phyloP scores from a whole-genome alignment of 352 stramenopile species.

The Pythium sukuiense region DNA sequence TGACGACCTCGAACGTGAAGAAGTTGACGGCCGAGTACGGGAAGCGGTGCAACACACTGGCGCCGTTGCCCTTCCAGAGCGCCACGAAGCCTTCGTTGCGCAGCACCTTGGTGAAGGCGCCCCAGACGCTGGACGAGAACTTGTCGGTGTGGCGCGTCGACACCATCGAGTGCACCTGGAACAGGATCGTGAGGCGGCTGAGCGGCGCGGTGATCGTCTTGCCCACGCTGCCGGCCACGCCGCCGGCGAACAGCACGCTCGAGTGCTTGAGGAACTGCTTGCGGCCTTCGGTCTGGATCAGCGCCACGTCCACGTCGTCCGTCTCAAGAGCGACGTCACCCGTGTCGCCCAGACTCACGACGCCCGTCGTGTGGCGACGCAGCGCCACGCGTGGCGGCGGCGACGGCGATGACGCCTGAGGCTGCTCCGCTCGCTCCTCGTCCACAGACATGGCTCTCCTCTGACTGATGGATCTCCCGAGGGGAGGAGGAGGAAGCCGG shows the following conservation, averaged over 20 bases:
- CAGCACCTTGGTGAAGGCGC: constrained; percentile 90
- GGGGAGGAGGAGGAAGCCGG: not conserved
- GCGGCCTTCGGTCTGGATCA: constrained; percentile 64
- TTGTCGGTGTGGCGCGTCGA: constrained; percentile 83
- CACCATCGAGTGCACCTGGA: constrained; percentile 96
- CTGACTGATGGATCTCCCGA: not conserved
- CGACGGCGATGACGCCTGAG: not conserved
- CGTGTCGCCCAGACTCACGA: constrained; percentile 79
- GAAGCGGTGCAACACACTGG: constrained; percentile 95
- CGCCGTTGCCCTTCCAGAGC: constrained; percentile 97
- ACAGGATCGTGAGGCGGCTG: constrained; percentile 94
- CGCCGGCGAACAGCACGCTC: constrained; percentile 85
- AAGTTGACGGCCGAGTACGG: constrained; percentile 98
- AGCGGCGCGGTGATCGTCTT: constrained; percentile 96
- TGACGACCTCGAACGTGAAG: constrained; percentile 94
- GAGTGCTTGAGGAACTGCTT: constrained; percentile 78
- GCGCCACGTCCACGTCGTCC: constrained; percentile 72
- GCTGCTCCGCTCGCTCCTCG: constrained; percentile 2
- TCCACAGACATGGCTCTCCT: not conserved
- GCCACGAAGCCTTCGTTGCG: constrained; percentile 90
- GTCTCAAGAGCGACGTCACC: constrained; percentile 78
- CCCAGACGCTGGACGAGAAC: constrained; percentile 69
- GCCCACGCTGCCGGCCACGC: constrained; percentile 93
- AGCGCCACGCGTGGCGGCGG: constrained; percentile 42
- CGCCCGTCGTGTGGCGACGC: constrained; percentile 77